phyloP scores from a whole-genome alignment of 345 rosid species.

The Sonneratia alba region DNA sequence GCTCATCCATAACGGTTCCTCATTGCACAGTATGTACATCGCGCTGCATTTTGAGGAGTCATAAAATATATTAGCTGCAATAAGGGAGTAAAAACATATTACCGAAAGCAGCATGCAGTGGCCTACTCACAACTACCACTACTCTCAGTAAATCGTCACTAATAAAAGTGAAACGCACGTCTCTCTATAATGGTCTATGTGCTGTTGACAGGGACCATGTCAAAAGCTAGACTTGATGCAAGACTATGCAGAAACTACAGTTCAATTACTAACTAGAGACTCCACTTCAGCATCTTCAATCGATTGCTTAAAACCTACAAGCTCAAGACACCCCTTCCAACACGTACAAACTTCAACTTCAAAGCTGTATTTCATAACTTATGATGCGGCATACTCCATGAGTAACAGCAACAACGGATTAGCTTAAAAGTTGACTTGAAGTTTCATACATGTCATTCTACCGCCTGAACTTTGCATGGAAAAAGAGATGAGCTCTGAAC shows the following conservation, averaged over 20 bases:
- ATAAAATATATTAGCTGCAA: neutral
- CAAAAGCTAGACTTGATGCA: neutral
- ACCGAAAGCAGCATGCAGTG: neutral
- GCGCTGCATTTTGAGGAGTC: slow-evolving; percentile 33
- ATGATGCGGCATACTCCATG: neutral
- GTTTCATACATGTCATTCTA: neutral
- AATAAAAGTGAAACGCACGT: neutral
- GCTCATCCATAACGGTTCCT: slow-evolving; percentile 92
- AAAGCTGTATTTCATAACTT: neutral
- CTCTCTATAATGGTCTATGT: neutral
- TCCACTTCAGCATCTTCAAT: neutral
- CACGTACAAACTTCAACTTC: neutral
- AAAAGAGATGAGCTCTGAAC: neutral
- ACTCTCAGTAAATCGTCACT: neutral
- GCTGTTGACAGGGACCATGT: neutral
- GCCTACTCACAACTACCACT: neutral
- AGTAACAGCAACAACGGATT: neutral
- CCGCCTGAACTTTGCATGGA: neutral
- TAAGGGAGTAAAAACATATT: neutral
- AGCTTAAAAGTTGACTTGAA: neutral
- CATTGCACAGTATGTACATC: slow-evolving; percentile 76
- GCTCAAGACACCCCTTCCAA: neutral
- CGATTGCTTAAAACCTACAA: neutral
- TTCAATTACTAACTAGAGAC: neutral
- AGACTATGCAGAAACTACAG: neutral